phyloP scores from a whole-genome alignment of 2,329 filamentous ascomycete genomes.

The Neophaeococcomyces mojaviensis region DNA sequence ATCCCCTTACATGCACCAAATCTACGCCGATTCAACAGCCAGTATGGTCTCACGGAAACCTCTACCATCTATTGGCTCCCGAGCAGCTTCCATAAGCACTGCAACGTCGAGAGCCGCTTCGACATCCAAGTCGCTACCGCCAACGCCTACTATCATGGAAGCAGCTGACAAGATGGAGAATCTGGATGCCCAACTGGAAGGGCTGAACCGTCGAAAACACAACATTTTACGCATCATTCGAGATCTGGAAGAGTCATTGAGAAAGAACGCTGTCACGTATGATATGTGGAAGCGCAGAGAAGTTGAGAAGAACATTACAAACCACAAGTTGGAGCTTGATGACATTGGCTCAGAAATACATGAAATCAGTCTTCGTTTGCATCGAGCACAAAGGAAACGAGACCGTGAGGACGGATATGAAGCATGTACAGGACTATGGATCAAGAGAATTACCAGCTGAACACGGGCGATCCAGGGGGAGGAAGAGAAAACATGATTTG shows the following conservation, averaged over 20 bases:
- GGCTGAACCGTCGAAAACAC: constrained; percentile 57
- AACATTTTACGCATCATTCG: constrained; percentile 67
- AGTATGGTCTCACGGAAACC: constrained; percentile 31
- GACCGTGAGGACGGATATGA: constrained; percentile 50
- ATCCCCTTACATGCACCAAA: constrained; percentile 13
- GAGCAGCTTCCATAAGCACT: constrained; percentile 32
- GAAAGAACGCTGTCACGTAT: constrained; percentile 60
- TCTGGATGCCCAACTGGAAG: constrained; percentile 58
- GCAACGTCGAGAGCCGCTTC: constrained; percentile 24
- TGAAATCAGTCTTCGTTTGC: constrained; percentile 66
- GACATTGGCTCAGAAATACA: constrained; percentile 71
- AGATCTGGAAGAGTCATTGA: constrained; percentile 72
- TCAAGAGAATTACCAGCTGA: constrained; percentile 65
- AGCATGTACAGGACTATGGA: constrained; percentile 65
- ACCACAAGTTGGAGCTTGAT: constrained; percentile 58
- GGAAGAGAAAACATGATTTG: no score
- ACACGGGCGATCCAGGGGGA: not conserved
- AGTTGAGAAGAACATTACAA: constrained; percentile 58
- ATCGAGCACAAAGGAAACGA: constrained; percentile 66
- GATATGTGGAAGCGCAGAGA: constrained; percentile 53
- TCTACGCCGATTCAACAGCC: constrained; percentile 15
- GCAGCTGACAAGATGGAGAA: constrained; percentile 58
- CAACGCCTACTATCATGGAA: constrained; percentile 53
- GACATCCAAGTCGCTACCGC: constrained; percentile 51
- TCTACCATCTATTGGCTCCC: constrained; percentile 25